Percentiles rank a stretch among this genome's conserved stretches.
phyloP scores from a whole-genome alignment of 176 grass and related monocot species.

The Musa schizocarpa region DNA sequence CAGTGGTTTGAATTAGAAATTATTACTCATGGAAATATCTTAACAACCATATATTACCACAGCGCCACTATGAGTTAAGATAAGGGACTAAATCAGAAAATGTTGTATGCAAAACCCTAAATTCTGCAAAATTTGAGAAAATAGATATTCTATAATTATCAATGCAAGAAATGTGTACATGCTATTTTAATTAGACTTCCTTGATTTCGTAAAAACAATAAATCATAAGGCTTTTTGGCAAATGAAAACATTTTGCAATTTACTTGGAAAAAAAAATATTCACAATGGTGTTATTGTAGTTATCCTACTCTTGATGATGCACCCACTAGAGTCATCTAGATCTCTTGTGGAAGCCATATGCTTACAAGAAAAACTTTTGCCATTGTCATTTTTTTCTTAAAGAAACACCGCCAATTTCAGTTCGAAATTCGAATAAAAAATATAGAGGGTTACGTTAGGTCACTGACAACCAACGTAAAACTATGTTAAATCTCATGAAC shows the following conservation, averaged over 20 bases:
- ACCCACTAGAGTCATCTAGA: neutral
- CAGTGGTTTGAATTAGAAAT: neutral
- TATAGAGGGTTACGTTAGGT: no score
- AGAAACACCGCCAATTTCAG: neutral
- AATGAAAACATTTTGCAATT: neutral
- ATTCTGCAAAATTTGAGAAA: no score
- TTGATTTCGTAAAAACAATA: neutral
- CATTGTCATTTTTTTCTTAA: slow-evolving; percentile 17
- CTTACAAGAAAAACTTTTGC: neutral
- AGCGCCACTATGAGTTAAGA: neutral
- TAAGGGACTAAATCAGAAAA: neutral
- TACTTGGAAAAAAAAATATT: neutral
- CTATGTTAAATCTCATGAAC: no score
- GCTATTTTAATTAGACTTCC: neutral
- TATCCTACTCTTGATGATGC: neutral
- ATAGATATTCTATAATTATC: neutral
- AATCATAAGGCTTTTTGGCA: neutral
- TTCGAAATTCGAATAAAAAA: no score
- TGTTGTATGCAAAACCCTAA: neutral
- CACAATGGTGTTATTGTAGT: neutral
- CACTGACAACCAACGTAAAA: no score
- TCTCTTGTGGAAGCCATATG: neutral
- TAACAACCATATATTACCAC: neutral
- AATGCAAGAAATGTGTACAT: neutral
- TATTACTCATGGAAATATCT: neutral